Conservation (phyloP, 306 rosid genomes). For the Fragaria ananassa region DNA sequence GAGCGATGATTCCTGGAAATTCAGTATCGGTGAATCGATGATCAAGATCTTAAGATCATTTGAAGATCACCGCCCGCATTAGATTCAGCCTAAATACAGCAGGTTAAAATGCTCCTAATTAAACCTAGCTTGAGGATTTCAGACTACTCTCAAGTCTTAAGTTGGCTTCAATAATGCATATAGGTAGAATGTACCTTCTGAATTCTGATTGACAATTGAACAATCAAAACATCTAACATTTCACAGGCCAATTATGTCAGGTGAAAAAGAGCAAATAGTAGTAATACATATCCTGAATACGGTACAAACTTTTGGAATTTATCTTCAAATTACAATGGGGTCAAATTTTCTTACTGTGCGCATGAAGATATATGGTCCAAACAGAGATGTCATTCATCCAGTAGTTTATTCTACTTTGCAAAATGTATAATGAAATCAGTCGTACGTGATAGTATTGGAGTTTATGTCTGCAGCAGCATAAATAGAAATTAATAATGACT, state of each 20-base stretch:
- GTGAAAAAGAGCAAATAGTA: neutral
- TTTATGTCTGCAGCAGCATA: neutral
- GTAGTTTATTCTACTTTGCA: neutral
- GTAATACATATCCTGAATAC: neutral
- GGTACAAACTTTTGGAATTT: neutral
- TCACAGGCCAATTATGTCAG: neutral
- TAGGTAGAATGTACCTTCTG: neutral
- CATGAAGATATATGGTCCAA: neutral
- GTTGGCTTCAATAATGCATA: neutral
- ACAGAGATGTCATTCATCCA: neutral
- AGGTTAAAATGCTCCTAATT: neutral
- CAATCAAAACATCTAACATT: neutral
- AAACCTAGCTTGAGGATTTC: neutral
- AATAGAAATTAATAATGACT: neutral
- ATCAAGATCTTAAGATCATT: neutral
- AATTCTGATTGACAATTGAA: neutral
- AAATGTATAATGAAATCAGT: neutral
- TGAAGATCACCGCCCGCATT: neutral
- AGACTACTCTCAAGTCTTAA: neutral
- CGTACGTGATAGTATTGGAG: neutral
- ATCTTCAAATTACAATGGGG: neutral
- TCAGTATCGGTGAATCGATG: neutral
- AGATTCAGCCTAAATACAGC: neutral
- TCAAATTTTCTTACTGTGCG: neutral
- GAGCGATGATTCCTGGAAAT: neutral